Evolutionary conservation across 495 filamentous ascomycete genomes (phyloP).

Genomic region (Penicillium simplicissimum): DNA sequence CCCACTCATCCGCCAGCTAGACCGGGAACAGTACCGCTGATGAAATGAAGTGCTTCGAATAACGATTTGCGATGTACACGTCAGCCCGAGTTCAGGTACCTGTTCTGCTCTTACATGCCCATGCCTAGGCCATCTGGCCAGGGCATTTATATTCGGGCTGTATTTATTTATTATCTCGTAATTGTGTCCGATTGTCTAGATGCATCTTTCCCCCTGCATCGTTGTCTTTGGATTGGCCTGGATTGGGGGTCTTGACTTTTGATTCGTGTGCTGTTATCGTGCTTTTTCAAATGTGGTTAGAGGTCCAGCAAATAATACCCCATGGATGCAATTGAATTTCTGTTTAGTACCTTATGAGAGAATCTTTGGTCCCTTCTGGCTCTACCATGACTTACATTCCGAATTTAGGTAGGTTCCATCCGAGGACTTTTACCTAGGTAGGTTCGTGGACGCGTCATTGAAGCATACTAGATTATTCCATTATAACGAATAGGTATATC

Average conservation of each 20-base stretch:
- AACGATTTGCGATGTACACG: constrained; percentile 22
- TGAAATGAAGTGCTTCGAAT: constrained; percentile 26
- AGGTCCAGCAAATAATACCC: constrained; percentile 26
- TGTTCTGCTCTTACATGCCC: no score
- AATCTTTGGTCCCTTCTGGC: no score
- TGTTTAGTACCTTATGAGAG: no score
- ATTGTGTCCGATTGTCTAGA: not conserved
- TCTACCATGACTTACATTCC: no score
- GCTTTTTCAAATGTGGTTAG: constrained; percentile 13
- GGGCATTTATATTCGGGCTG: constrained; percentile 29
- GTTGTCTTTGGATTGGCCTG: constrained; percentile 11
- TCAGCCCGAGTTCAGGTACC: constrained; percentile 10
- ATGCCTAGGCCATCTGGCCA: constrained; percentile 5
- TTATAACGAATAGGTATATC: no score
- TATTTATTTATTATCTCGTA: constrained; percentile 1
- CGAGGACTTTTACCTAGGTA: no score
- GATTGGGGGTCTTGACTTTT: constrained; percentile 9
- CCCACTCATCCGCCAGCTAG: not conserved
- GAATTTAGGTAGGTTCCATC: no score
- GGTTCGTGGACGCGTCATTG: no score
- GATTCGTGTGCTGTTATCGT: not conserved
- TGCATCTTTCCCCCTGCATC: constrained; percentile 7
- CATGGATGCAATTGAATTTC: constrained; percentile 23
- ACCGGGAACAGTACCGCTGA: constrained; percentile 4
- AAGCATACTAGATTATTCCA: no score